phyloP scores from a whole-genome alignment of 306 rosid species.

The Castanea crenata region DNA sequence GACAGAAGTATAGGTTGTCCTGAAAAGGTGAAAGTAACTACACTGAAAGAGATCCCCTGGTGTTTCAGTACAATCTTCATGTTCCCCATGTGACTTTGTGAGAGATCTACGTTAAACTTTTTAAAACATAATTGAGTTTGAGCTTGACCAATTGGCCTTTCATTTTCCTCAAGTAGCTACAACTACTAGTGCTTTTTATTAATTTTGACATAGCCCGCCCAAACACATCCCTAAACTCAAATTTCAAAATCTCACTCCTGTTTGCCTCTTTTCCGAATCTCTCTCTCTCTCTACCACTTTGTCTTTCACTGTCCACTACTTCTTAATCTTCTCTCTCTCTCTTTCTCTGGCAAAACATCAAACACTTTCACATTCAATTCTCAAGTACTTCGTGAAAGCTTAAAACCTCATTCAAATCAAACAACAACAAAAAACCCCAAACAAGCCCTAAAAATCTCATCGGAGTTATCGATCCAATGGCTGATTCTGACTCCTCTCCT shows the following conservation, averaged over 20 bases:
- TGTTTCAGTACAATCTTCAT: too few species aligned
- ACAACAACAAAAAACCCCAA: not conserved
- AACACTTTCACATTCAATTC: not conserved
- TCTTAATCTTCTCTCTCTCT: not conserved
- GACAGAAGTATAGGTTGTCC: too few species aligned
- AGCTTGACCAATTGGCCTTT: too few species aligned
- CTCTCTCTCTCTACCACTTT: not conserved
- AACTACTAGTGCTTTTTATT: not conserved
- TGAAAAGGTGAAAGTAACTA: too few species aligned
- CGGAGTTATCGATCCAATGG: conserved; percentile 30
- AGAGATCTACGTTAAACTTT: too few species aligned
- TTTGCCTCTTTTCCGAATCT: not conserved
- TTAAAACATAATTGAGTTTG: too few species aligned
- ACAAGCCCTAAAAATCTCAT: not conserved
- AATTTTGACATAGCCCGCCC: conserved; percentile 21
- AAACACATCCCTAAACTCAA: not conserved
- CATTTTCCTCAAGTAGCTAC: too few species aligned
- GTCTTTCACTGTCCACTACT: not conserved
- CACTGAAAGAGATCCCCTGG: too few species aligned
- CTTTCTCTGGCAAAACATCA: not conserved
- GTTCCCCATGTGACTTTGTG: too few species aligned
- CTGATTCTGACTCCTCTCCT: conserved; percentile 31
- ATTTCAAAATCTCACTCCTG: conserved; percentile 16
- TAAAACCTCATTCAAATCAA: not conserved
- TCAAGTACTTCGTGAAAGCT: too few species aligned